A percentile compares a stretch with the other conserved stretches of the same genome.
These are phyloP conservation scores for Lizonia empirigonia DNA, from an alignment of 2,329 filamentous ascomycete genomes.

Conservation along the genomic window DNA sequence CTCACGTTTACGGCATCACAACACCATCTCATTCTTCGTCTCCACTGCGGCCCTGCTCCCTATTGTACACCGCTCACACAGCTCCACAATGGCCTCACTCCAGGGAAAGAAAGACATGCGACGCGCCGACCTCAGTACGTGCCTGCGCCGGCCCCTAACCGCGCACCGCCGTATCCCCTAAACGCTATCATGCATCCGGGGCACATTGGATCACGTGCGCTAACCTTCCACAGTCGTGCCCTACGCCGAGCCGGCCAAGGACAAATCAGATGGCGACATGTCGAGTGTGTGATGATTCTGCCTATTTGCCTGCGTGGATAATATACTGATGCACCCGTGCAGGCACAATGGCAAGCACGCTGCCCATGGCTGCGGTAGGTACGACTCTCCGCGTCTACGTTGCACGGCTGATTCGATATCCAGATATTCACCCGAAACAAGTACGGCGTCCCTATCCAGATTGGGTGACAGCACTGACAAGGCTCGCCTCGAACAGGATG, in stretches of 20 bases:
- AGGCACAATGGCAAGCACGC: slow-evolving; percentile 73
- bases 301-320: not conserved
- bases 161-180: slow-evolving; percentile 8
- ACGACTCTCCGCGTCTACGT: slow-evolving; percentile 17
- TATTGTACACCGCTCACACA: slow-evolving; percentile 22
- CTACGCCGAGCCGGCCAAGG: slow-evolving; percentile 76
- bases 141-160: slow-evolving; percentile 6
- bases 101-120: slow-evolving; percentile 71
- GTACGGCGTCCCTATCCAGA: slow-evolving; percentile 52
- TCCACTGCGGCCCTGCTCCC: slow-evolving; percentile 23
- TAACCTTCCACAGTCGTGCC: slow-evolving; percentile 71
- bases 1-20: slow-evolving; percentile 14
- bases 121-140: slow-evolving; percentile 72
- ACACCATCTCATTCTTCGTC: slow-evolving; percentile 22
- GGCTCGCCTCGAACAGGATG: slow-evolving; percentile 54
- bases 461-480: slow-evolving; percentile 25
- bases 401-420: slow-evolving; percentile 36
- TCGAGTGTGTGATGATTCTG: slow-evolving; percentile 60
- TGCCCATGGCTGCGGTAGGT: slow-evolving; percentile 87
- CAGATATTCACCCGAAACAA: slow-evolving; percentile 90
- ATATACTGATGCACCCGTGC: slow-evolving; percentile 9
- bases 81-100: slow-evolving; percentile 63
- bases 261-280: slow-evolving; percentile 70
- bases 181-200: slow-evolving; percentile 14
- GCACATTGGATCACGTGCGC: slow-evolving; percentile 36